phyloP scores from a whole-genome alignment of 2,329 filamentous ascomycete species.

The Monascus ruber region DNA sequence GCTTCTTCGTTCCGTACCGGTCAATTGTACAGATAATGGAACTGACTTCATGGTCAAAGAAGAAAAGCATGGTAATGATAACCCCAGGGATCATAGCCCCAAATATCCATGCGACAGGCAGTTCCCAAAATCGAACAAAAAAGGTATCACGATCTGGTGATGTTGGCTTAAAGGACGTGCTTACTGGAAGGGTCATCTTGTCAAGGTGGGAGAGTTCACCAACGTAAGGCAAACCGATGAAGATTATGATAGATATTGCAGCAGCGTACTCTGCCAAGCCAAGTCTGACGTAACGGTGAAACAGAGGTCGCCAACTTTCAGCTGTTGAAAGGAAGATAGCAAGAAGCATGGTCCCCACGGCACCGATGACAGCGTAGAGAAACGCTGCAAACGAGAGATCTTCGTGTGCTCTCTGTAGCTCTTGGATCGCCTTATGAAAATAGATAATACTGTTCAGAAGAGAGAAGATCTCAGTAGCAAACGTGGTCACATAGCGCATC shows the following conservation, averaged over 20 bases:
- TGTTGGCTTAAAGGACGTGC: conserved; percentile 46
- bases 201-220: conserved; percentile 49
- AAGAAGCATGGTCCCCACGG: conserved; percentile 51
- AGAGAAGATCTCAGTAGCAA: conserved; percentile 56
- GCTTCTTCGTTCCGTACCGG: conserved; percentile 50
- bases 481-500: conserved; percentile 58
- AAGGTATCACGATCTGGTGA: conserved; percentile 44
- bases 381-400: conserved; percentile 51
- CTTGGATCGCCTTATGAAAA: conserved; percentile 56
- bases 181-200: conserved; percentile 47
- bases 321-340: conserved; percentile 52
- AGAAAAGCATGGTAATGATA: conserved; percentile 56
- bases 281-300: conserved; percentile 51
- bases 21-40: conserved; percentile 56
- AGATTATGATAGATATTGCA: conserved; percentile 55
- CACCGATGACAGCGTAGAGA: conserved; percentile 54
- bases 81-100: conserved; percentile 50
- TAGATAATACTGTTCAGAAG: conserved; percentile 58
- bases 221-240: conserved; percentile 51
- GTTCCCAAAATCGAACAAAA: conserved; percentile 53
- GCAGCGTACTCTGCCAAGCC: conserved; percentile 54
- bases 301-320: conserved; percentile 49
- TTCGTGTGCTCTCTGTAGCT: conserved; percentile 48
- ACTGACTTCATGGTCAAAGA: conserved; percentile 59
- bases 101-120: conserved; percentile 50